Evolutionary conservation across 1,139 yeast species (phyloP).

Genomic region (Candida dubliniensis): DNA sequence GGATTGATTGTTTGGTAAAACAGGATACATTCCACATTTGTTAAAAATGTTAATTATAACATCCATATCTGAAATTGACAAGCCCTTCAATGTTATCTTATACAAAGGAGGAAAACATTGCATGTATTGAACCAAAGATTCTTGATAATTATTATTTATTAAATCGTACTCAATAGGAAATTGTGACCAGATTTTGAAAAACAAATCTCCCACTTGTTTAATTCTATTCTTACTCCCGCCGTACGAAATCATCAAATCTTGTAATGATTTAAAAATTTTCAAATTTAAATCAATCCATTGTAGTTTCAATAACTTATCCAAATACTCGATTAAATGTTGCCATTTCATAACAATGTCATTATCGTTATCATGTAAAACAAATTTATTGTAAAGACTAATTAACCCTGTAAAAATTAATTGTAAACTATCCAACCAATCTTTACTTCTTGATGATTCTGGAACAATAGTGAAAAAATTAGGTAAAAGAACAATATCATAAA

Average conservation of each 20-base stretch:
- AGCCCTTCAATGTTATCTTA: constrained; percentile 28
- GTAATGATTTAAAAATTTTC: constrained; percentile 52
- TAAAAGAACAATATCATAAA: constrained; percentile 51
- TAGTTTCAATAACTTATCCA: constrained; percentile 34
- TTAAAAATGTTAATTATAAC: constrained; percentile 50
- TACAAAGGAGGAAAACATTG: constrained; percentile 50
- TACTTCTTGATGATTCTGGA: constrained; percentile 13
- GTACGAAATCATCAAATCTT: constrained; percentile 44
- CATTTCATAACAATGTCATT: constrained; percentile 35
- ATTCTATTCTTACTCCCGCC: constrained; percentile 6
- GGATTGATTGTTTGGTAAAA: constrained; percentile 47
- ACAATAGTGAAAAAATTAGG: constrained; percentile 25
- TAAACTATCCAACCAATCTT: constrained; percentile 59
- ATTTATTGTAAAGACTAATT: constrained; percentile 49
- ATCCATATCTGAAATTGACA: constrained; percentile 36
- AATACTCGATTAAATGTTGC: constrained; percentile 52
- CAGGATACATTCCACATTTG: constrained; percentile 66
- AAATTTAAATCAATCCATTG: constrained; percentile 50
- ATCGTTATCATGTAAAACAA: constrained; percentile 25
- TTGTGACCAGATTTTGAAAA: constrained; percentile 65
- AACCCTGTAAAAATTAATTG: constrained; percentile 60
- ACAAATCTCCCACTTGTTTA: constrained; percentile 33
- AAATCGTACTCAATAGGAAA: constrained; percentile 63
- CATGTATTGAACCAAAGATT: constrained; percentile 52
- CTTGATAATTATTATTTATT: constrained; percentile 52